Evolutionary conservation across 208 protist genomes (phyloP).

Genomic region (Wallacemonas sp.): DNA sequence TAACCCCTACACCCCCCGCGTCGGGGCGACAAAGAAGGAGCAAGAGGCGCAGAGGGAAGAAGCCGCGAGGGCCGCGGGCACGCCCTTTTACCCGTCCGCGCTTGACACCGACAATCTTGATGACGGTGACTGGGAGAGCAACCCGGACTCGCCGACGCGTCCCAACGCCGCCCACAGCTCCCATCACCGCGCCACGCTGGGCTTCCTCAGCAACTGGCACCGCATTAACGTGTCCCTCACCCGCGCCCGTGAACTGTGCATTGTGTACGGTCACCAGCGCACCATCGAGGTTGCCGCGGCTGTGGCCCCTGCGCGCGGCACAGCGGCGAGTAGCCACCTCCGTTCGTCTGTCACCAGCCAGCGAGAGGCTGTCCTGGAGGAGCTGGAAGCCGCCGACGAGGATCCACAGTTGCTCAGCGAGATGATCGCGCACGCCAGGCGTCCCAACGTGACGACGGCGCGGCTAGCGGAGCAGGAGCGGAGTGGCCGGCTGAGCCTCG

Average conservation of each 20-base stretch:
- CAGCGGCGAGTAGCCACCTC: neutral
- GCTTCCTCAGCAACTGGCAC: constrained; percentile 88
- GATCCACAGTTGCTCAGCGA: constrained; percentile 55
- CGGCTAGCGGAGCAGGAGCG: constrained; percentile 1
- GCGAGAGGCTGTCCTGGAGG: constrained; percentile 17
- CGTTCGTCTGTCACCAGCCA: neutral
- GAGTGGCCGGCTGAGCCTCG: neutral
- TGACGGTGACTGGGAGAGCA: constrained; percentile 19
- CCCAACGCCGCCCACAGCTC: neutral
- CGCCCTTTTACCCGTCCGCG: constrained; percentile 20
- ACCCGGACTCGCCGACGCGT: no score
- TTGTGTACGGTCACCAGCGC: constrained; percentile 61
- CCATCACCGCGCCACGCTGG: constrained; percentile 37
- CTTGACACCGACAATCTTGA: constrained; percentile 23
- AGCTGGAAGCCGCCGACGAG: constrained; percentile 34
- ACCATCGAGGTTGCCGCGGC: constrained; percentile 35
- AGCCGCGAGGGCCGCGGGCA: constrained; percentile 1
- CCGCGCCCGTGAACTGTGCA: constrained; percentile 78
- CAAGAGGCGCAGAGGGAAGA: neutral
- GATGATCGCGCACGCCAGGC: constrained; percentile 45
- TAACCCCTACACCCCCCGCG: no score
- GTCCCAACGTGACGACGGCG: constrained; percentile 4
- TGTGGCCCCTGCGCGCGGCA: neutral
- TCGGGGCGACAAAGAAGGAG: neutral
- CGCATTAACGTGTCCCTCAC: constrained; percentile 94